Conservation (phyloP, 2,329 filamentous ascomycete species). For the Aspergillus sp. region DNA sequence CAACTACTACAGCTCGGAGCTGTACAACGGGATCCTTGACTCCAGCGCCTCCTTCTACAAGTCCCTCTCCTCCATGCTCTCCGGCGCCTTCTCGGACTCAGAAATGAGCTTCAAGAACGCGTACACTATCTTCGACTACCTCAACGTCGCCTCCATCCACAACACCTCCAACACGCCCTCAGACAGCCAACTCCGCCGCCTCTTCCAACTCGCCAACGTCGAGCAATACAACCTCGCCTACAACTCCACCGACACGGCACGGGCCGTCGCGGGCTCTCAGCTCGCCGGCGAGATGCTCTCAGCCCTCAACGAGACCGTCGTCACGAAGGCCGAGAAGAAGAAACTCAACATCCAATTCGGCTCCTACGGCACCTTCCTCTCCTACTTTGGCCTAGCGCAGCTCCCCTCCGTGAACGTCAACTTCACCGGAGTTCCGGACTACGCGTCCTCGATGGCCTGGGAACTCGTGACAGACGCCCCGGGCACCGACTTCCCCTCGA, state of each 20-base stretch:
- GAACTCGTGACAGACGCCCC: constrained; percentile 63
- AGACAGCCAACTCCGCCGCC: constrained; percentile 57
- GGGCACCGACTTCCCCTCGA: constrained; percentile 41
- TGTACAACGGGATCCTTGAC: constrained; percentile 50
- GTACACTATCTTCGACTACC: constrained; percentile 65
- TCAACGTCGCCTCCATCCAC: constrained; percentile 64
- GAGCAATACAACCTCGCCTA: constrained; percentile 84
- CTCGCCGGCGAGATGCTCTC: constrained; percentile 63
- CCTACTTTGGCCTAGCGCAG: constrained; percentile 61
- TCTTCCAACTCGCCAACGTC: constrained; percentile 71
- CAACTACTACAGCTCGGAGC: constrained; percentile 53
- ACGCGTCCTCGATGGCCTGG: constrained; percentile 77
- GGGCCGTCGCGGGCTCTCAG: constrained; percentile 58
- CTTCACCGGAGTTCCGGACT: constrained; percentile 79
- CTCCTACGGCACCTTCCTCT: constrained; percentile 60
- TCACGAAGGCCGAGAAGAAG: constrained; percentile 31
- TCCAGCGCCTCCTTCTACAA: constrained; percentile 57
- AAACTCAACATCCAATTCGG: constrained; percentile 59
- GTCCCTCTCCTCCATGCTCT: constrained; percentile 52
- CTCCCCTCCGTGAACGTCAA: constrained; percentile 52
- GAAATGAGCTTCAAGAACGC: constrained; percentile 61
- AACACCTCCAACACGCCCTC: constrained; percentile 62
- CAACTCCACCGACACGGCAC: constrained; percentile 58
- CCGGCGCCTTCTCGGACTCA: constrained; percentile 49
- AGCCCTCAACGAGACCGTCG: constrained; percentile 43